A percentile compares a stretch with the other conserved stretches of the same genome.
phyloP scores from a whole-genome alignment of 768 basidiomycete species.

The Hortiboletus campestris region DNA sequence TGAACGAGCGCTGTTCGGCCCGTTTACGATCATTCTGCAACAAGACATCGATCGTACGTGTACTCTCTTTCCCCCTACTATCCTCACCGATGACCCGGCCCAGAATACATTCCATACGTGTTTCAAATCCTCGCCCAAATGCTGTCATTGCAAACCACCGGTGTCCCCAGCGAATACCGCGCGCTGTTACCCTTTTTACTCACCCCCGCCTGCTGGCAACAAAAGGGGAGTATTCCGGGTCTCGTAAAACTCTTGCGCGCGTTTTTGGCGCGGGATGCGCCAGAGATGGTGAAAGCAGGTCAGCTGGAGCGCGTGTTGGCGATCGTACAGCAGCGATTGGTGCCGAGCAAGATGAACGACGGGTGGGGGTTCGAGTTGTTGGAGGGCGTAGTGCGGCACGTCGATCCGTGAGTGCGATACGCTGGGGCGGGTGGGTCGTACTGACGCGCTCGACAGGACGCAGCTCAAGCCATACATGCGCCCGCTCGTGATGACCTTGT shows the following conservation, averaged over 20 bases:
- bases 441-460: constrained; percentile 38
- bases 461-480: constrained; percentile 73
- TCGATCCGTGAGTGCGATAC: constrained; percentile 64
- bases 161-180: constrained; percentile 76
- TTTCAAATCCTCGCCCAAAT: constrained; percentile 97
- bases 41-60: constrained; percentile 88
- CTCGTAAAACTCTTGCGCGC: constrained; percentile 86
- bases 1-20: constrained; percentile 78
- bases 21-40: constrained; percentile 84
- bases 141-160: constrained; percentile 71
- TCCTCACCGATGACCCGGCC: background rate
- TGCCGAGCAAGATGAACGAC: constrained; percentile 87
- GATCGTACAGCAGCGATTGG: constrained; percentile 85
- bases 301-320: constrained; percentile 81
- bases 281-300: constrained; percentile 61
- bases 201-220: constrained; percentile 85
- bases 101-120: constrained; percentile 93
- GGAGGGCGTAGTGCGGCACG: constrained; percentile 66
- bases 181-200: constrained; percentile 78
- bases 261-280: constrained; percentile 70
- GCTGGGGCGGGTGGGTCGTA: accelerated
- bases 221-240: constrained; percentile 92
- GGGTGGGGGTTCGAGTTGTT: constrained; percentile 89
- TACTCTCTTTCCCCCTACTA: background rate
- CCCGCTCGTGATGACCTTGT: constrained; percentile 68